These are phyloP conservation scores for Exophiala sp. DNA, from an alignment of 2,329 filamentous ascomycete genomes.

Conservation along the genomic window DNA sequence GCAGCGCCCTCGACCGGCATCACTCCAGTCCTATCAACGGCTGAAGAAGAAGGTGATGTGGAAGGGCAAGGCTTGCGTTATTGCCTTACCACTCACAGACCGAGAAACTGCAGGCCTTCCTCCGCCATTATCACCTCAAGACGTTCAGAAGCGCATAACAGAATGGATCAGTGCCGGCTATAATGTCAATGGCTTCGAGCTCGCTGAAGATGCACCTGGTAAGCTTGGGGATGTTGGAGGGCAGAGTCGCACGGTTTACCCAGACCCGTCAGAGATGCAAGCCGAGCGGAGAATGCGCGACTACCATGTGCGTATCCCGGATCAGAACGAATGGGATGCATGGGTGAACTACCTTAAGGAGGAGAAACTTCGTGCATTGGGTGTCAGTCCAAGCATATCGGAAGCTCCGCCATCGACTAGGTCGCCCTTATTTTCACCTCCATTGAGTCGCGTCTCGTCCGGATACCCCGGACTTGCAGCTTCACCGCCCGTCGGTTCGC, in stretches of 20 bases:
- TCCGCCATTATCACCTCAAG: slow-evolving; percentile 37
- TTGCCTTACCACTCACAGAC: slow-evolving; percentile 66
- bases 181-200: slow-evolving; percentile 40
- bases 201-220: slow-evolving; percentile 23
- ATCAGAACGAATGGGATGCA: slow-evolving; percentile 62
- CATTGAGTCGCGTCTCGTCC: slow-evolving; percentile 66
- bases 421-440: slow-evolving; percentile 59
- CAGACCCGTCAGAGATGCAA: slow-evolving; percentile 38
- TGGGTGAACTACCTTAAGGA: slow-evolving; percentile 83
- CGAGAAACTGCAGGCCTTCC: slow-evolving; percentile 54
- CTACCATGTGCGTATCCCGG: slow-evolving; percentile 41
- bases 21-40: slow-evolving; percentile 32
- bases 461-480: slow-evolving; percentile 74
- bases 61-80: slow-evolving; percentile 71
- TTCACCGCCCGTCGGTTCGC: slow-evolving; percentile 77
- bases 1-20: slow-evolving; percentile 48
- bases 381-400: slow-evolving; percentile 75
- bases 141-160: slow-evolving; percentile 39
- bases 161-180: slow-evolving; percentile 44
- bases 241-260: slow-evolving; percentile 43
- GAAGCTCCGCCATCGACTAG: slow-evolving; percentile 58
- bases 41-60: slow-evolving; percentile 70
- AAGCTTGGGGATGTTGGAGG: slow-evolving; percentile 24
- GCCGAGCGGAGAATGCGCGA: slow-evolving; percentile 34
- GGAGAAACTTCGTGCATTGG: slow-evolving; percentile 86